These are phyloP conservation scores for Anastatica hierochuntica DNA, from an alignment of 345 rosid species.

Conservation along the genomic window DNA sequence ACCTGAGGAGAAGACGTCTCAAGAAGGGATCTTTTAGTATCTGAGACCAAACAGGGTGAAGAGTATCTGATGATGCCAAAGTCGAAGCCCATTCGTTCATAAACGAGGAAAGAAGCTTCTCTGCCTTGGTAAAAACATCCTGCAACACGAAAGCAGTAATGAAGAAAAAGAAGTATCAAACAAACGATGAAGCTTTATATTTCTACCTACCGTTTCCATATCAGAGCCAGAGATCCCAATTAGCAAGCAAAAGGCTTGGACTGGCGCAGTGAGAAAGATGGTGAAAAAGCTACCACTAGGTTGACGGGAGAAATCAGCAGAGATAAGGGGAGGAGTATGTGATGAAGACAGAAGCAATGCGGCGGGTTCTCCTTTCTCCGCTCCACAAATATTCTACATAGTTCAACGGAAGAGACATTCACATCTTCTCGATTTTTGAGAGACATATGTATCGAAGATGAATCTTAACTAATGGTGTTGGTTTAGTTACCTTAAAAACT, in stretches of 20 bases:
- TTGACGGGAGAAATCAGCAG: constrained; percentile 51
- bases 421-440: not conserved
- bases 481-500: constrained; percentile 52
- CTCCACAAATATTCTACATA: constrained; percentile 58
- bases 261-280: constrained; percentile 71
- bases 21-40: constrained; percentile 78
- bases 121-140: constrained; percentile 56
- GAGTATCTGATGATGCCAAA: constrained; percentile 55
- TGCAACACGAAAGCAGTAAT: constrained; percentile 19
- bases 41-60: constrained; percentile 90
- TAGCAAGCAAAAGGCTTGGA: constrained; percentile 79
- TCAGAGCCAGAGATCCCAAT: constrained; percentile 68
- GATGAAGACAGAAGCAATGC: constrained; percentile 82
- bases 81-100: constrained; percentile 72
- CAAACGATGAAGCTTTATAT: not conserved
- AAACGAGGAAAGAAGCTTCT: constrained; percentile 57
- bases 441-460: constrained; percentile 5
- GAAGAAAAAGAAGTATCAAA: not conserved
- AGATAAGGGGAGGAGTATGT: constrained; percentile 35
- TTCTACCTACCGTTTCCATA: constrained; percentile 55
- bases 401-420: not conserved
- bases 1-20: constrained; percentile 82
- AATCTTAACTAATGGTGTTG: constrained; percentile 3
- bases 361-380: constrained; percentile 93
- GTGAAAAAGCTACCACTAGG: constrained; percentile 77